These are phyloP conservation scores for Amorphotheca resinae DNA, from an alignment of 495 filamentous ascomycete species.

Conservation along the genomic window DNA sequence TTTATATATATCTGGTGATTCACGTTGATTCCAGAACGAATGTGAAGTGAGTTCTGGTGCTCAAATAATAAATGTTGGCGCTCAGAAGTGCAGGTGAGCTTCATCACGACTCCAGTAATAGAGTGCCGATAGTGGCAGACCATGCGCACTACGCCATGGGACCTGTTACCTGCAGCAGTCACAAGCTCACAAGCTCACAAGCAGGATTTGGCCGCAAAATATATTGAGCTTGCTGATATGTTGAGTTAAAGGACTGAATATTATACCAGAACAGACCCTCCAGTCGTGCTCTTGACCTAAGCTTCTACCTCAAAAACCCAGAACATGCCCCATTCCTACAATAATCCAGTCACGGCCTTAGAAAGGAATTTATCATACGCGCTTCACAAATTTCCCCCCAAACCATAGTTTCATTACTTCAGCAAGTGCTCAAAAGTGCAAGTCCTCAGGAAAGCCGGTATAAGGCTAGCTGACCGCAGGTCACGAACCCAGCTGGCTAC, in stretches of 20 bases:
- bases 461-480: neutral
- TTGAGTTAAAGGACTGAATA: slow-evolving; percentile 6
- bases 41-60: neutral
- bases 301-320: slow-evolving; percentile 1
- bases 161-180: too few relatives aligned
- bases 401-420: slow-evolving; percentile 1
- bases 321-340: neutral
- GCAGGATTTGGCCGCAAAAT: slow-evolving; percentile 1
- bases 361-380: neutral
- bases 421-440: slow-evolving; percentile 2
- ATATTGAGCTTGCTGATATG: slow-evolving; percentile 10
- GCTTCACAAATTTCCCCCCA: neutral
- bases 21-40: neutral
- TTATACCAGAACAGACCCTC: slow-evolving; percentile 3
- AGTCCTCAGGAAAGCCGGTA: neutral
- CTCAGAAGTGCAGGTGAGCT: slow-evolving; percentile 2
- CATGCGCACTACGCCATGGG: too few relatives aligned
- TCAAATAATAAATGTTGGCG: slow-evolving; percentile 1
- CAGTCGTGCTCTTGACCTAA: neutral
- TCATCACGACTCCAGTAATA: neutral
- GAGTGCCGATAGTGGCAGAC: too few relatives aligned
- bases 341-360: neutral
- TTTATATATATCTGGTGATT: neutral
- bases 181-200: slow-evolving; percentile 3
- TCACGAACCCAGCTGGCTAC: neutral